These are phyloP conservation scores for Dioscorea dumetorum DNA, from an alignment of 106 monocot species.

Conservation along the genomic window DNA sequence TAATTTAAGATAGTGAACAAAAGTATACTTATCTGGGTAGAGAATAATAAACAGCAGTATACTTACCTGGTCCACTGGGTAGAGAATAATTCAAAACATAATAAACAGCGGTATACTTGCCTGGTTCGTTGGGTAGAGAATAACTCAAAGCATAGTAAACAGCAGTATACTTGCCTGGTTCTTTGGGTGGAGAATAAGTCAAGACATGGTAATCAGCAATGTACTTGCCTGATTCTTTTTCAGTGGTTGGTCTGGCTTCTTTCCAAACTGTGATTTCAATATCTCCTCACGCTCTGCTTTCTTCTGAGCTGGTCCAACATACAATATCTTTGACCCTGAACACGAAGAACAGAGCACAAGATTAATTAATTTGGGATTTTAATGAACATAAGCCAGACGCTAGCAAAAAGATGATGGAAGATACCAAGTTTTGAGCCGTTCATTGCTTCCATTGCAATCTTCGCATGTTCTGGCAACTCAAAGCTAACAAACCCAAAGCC, in stretches of 20 bases:
- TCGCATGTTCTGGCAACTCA: constrained; percentile 27
- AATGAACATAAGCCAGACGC: not conserved
- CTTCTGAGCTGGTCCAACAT: constrained; percentile 48
- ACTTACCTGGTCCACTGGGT: no score
- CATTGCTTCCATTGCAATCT: constrained; percentile 38
- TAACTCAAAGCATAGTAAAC: not conserved
- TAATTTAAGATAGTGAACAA: not conserved
- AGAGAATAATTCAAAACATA: not conserved
- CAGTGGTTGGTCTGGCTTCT: not conserved
- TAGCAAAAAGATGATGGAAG: not conserved
- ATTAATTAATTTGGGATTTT: no score
- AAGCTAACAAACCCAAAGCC: constrained; percentile 76
- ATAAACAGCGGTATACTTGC: not conserved
- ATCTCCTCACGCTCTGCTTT: constrained; percentile 31
- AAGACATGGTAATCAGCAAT: not conserved
- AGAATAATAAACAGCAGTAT: not conserved
- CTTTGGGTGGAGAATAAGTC: not conserved
- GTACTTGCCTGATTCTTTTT: not conserved
- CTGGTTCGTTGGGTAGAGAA: not conserved
- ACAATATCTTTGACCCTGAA: constrained; percentile 37
- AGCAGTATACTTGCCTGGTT: not conserved
- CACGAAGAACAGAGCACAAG: not conserved
- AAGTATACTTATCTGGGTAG: no score
- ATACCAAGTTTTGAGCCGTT: constrained; percentile 46
- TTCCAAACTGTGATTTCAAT: constrained; percentile 8